These are phyloP conservation scores for Nosema muscidifuracis DNA, from an alignment of 371 early-diverging fungal genomes.

Conservation along the genomic window DNA sequence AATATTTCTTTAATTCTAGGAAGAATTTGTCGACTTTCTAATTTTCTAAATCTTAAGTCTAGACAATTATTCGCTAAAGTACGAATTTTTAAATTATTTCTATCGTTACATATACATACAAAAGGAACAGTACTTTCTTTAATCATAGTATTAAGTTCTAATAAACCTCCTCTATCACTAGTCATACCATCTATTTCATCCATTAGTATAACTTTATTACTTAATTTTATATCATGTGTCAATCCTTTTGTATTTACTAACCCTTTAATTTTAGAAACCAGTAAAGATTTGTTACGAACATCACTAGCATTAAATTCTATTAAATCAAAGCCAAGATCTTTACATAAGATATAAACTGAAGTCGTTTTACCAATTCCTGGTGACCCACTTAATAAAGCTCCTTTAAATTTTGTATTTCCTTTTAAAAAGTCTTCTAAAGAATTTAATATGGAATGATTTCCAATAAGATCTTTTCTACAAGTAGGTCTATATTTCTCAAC, in stretches of 20 bases:
- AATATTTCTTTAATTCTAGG: conserved; percentile 73
- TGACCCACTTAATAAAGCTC: conserved; percentile 82
- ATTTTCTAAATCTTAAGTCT: conserved; percentile 76
- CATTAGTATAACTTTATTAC: conserved; percentile 75
- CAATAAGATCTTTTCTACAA: conserved; percentile 73
- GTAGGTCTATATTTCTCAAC: conserved; percentile 87
- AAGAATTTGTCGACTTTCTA: conserved; percentile 67
- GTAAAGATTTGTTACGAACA: conserved; percentile 73
- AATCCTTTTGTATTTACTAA: conserved; percentile 31
- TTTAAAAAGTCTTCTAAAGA: conserved; percentile 70
- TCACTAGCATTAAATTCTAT: conserved; percentile 98
- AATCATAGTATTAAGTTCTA: conserved; percentile 79
- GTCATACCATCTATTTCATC: conserved; percentile 99
- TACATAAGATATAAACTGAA: conserved; percentile 76
- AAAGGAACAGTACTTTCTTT: conserved; percentile 84
- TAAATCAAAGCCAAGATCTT: conserved; percentile 71
- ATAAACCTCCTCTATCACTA: conserved; percentile 87
- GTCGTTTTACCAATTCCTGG: conserved; percentile 99
- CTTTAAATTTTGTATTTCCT: conserved; percentile 64
- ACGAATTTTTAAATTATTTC: conserved; percentile 75
- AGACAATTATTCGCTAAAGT: conserved; percentile 77
- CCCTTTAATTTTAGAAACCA: conserved; percentile 60
- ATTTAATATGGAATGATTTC: conserved; percentile 73
- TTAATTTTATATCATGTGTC: not conserved
- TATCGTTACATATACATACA: conserved; percentile 97